Percentiles rank a stretch among this genome's conserved stretches.
Evolutionary conservation across 2,329 filamentous ascomycete species (phyloP).

Genomic region (Gliomastix tumulicola): DNA sequence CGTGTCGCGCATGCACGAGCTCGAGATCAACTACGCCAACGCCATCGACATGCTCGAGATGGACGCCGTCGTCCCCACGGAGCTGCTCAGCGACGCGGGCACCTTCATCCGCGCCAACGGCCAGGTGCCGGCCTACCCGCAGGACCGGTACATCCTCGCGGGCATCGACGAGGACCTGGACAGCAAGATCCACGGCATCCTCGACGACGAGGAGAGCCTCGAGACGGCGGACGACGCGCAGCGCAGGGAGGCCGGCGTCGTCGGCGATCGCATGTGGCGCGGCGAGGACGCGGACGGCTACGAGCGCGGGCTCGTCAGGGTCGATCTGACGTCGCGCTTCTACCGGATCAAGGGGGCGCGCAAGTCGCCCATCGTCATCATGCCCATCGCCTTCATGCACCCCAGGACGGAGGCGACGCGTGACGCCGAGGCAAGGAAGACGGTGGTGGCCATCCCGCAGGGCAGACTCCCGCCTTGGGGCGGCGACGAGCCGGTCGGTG

Average conservation of each 20-base stretch:
- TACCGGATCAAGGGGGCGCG: constrained; percentile 41
- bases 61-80: constrained; percentile 42
- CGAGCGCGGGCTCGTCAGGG: constrained; percentile 35
- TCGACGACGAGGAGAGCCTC: constrained; percentile 32
- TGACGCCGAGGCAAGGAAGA: not conserved
- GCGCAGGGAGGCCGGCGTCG: constrained; percentile 27
- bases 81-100: constrained; percentile 45
- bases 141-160: constrained; percentile 48
- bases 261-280: constrained; percentile 29
- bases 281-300: constrained; percentile 12
- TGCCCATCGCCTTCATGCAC: constrained; percentile 24
- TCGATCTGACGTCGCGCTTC: constrained; percentile 44
- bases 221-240: constrained; percentile 21
- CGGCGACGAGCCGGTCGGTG: no score
- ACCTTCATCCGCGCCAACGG: constrained; percentile 40
- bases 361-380: constrained; percentile 40
- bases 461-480: no score
- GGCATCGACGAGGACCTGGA: constrained; percentile 48
- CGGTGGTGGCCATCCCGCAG: no score
- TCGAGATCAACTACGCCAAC: constrained; percentile 46
- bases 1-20: constrained; percentile 46
- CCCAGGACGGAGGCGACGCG: not conserved
- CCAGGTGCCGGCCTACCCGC: constrained; percentile 45
- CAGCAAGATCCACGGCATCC: constrained; percentile 32
- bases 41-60: constrained; percentile 40